Conservation (phyloP, 2,329 filamentous ascomycete species). For the Alternaria tenuissima region DNA sequence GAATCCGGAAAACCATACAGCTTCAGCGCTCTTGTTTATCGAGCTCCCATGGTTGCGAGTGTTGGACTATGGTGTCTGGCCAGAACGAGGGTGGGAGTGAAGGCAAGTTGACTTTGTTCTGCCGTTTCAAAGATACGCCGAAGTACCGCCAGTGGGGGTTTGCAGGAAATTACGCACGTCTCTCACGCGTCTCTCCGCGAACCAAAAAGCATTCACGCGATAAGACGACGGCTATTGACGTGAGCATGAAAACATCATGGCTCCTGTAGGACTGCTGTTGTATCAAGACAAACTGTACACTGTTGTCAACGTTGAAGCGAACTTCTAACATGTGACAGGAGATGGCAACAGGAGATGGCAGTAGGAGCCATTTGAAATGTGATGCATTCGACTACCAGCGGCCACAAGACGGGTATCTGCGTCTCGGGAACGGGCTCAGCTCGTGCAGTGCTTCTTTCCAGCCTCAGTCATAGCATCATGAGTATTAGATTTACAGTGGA, state of each 20-base stretch:
- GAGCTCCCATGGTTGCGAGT: neutral
- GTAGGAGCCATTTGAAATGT: neutral
- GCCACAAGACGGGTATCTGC: neutral
- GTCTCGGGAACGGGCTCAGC: neutral
- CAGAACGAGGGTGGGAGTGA: neutral
- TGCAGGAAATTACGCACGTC: conserved; percentile 10
- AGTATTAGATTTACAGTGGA: conserved; percentile 14
- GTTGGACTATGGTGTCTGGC: neutral
- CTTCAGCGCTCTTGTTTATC: neutral
- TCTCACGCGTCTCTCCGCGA: conserved; percentile 3
- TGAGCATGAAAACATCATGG: neutral
- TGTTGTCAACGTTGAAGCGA: neutral
- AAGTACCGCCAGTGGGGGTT: conserved; percentile 1
- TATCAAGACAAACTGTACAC: neutral
- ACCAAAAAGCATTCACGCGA: conserved; percentile 2
- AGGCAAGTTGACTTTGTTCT: neutral
- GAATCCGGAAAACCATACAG: neutral
- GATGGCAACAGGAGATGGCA: neutral
- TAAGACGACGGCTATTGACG: neutral
- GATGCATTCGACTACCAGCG: neutral
- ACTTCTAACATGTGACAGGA: neutral
- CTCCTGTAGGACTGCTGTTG: neutral
- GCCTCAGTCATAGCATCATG: neutral
- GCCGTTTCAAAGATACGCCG: conserved; percentile 3
- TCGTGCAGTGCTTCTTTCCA: conserved; percentile 2